Percentiles rank a stretch among this genome's conserved stretches.
Conservation (phyloP, 495 filamentous ascomycete genomes). For the Platismatia glauca region DNA sequence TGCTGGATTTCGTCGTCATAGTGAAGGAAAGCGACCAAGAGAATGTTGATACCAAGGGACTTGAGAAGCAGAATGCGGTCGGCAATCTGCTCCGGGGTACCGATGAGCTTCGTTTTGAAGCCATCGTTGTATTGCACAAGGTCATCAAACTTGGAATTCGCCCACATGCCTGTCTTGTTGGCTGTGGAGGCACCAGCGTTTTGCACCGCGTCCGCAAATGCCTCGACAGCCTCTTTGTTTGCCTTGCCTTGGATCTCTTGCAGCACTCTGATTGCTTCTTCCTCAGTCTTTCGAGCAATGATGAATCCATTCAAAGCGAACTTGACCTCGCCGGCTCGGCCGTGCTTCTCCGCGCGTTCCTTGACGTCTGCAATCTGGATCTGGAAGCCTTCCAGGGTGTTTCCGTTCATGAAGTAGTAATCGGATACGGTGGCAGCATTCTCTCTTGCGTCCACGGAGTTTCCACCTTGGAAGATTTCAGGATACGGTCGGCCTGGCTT, state of each 20-base stretch:
- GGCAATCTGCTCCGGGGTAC: slow-evolving; percentile 40
- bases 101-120: slow-evolving; percentile 44
- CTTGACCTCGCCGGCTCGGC: slow-evolving; percentile 32
- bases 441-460: slow-evolving; percentile 37
- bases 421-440: slow-evolving; percentile 37
- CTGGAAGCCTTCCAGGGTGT: slow-evolving; percentile 41
- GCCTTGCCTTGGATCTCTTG: slow-evolving; percentile 44
- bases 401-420: slow-evolving; percentile 46
- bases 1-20: slow-evolving; percentile 41
- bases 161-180: slow-evolving; percentile 37
- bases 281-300: slow-evolving; percentile 42
- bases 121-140: slow-evolving; percentile 44
- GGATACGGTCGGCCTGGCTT: slow-evolving; percentile 34
- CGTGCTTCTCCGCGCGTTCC: slow-evolving; percentile 30
- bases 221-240: slow-evolving; percentile 37
- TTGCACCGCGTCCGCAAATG: slow-evolving; percentile 36
- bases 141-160: slow-evolving; percentile 38
- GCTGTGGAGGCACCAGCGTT: slow-evolving; percentile 33
- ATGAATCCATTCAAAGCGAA: slow-evolving; percentile 43
- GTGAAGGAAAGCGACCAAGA: slow-evolving; percentile 38
- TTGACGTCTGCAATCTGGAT: slow-evolving; percentile 38
- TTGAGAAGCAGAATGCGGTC: slow-evolving; percentile 41
- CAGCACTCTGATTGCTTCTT: slow-evolving; percentile 36
- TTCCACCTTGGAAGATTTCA: slow-evolving; percentile 42
- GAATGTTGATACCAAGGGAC: slow-evolving; percentile 35